Evolutionary conservation across 2,329 filamentous ascomycete genomes (phyloP).

Genomic region (Sclerotiophoma versabilis): DNA sequence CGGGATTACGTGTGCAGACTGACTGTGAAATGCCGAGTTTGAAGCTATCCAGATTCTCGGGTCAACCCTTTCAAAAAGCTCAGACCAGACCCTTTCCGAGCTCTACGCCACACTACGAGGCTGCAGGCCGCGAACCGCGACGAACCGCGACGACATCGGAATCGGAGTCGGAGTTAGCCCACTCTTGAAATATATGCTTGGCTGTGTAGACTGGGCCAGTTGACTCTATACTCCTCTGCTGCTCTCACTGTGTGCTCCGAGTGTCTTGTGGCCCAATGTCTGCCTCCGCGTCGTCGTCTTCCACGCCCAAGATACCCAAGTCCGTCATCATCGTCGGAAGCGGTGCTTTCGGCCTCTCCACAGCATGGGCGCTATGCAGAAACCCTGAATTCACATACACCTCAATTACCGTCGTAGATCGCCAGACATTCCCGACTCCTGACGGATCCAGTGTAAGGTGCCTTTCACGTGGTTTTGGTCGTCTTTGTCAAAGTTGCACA

Average conservation of each 20-base stretch:
- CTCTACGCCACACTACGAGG: conserved; percentile 13
- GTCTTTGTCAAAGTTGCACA: no score
- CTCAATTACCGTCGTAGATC: conserved; percentile 65
- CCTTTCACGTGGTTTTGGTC: no score
- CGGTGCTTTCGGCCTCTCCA: conserved; percentile 66
- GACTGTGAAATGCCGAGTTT: background rate
- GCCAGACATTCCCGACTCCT: conserved; percentile 64
- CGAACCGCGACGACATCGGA: conserved; percentile 45
- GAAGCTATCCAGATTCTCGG: conserved; percentile 13
- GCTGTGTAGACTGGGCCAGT: conserved; percentile 3
- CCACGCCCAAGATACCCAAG: conserved; percentile 41
- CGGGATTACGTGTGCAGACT: background rate
- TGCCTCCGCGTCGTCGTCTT: conserved; percentile 12
- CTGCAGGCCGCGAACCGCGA: conserved; percentile 26
- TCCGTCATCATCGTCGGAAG: conserved; percentile 59
- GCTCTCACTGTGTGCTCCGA: conserved; percentile 2
- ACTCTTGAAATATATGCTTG: conserved; percentile 18
- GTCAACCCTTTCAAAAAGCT: conserved; percentile 3
- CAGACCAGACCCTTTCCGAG: conserved; percentile 6
- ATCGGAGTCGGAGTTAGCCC: conserved; percentile 3
- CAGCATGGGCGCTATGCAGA: conserved; percentile 73
- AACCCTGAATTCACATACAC: conserved; percentile 61
- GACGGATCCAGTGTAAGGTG: conserved; percentile 61
- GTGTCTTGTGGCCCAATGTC: conserved; percentile 27
- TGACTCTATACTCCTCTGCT: background rate